Conservation (phyloP, 1,139 yeast genomes). For the Hemisphaericaspora xylofermentans region DNA sequence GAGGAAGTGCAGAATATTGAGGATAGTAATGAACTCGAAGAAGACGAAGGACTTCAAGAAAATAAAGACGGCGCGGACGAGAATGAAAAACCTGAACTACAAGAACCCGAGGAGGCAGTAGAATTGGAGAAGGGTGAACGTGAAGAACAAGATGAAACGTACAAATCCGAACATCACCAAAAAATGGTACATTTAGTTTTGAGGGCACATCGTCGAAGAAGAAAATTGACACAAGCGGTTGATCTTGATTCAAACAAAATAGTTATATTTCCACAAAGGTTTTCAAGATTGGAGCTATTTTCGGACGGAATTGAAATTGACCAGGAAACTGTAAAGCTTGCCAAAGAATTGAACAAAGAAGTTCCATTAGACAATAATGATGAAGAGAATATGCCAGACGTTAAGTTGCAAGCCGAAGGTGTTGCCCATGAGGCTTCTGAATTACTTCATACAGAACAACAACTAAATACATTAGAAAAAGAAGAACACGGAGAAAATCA, state of each 20-base stretch:
- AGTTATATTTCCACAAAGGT: background rate
- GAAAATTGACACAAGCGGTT: constrained; percentile 3
- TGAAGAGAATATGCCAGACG: background rate
- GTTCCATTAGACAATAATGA: background rate
- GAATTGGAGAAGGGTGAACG: background rate
- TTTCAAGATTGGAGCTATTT: background rate
- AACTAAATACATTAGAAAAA: background rate
- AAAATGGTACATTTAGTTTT: background rate
- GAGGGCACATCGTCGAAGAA: constrained; percentile 5
- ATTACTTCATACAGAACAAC: background rate
- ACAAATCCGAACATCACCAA: background rate
- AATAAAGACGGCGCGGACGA: background rate
- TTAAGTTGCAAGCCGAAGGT: background rate
- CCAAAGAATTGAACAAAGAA: background rate
- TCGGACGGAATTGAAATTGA: background rate
- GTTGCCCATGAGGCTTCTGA: too few relatives aligned
- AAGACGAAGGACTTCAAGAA: background rate
- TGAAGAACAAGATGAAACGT: constrained; percentile 1
- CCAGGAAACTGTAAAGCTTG: too few relatives aligned
- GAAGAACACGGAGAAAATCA: background rate
- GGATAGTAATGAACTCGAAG: background rate
- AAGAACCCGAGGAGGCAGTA: background rate
- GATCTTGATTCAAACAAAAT: constrained; percentile 1
- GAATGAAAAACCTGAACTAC: background rate
- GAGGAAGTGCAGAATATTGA: background rate